A percentile compares a stretch with the other conserved stretches of the same genome.
phyloP scores from a whole-genome alignment of 352 stramenopile genomes.

The Halophytophthora polymorphica region DNA sequence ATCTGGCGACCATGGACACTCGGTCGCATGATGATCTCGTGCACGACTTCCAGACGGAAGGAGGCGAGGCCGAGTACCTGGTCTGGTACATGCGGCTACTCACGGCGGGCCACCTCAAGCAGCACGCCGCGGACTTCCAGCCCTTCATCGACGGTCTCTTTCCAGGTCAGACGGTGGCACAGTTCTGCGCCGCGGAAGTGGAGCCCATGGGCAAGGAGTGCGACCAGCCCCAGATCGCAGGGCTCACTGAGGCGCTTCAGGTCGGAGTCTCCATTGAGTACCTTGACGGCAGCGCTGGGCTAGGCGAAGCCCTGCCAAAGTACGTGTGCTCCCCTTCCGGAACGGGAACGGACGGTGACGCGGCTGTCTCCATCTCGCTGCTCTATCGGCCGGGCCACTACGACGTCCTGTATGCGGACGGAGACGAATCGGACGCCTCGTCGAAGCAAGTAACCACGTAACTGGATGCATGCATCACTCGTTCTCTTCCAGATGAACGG shows the following conservation, averaged over 20 bases:
- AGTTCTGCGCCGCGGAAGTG: conserved; percentile 86
- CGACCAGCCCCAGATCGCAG: conserved; percentile 90
- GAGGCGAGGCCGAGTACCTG: conserved; percentile 82
- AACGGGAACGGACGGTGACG: conserved; percentile 10
- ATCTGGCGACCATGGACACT: conserved; percentile 75
- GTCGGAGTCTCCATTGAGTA: conserved; percentile 92
- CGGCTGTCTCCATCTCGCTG: conserved; percentile 59
- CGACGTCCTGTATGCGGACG: conserved; percentile 93
- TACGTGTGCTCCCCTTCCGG: conserved; percentile 51
- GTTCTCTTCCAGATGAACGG: too few relatives aligned
- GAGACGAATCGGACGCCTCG: too few relatives aligned
- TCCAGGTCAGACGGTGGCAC: conserved; percentile 71
- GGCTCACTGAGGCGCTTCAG: conserved; percentile 89
- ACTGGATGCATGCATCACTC: too few relatives aligned
- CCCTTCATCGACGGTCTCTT: conserved; percentile 88
- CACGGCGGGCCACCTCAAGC: conserved; percentile 86
- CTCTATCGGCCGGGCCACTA: conserved; percentile 95
- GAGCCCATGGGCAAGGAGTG: conserved; percentile 94
- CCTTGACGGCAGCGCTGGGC: conserved; percentile 80
- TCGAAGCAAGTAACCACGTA: too few relatives aligned
- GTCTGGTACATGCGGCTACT: conserved; percentile 89
- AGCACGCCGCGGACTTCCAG: conserved; percentile 83
- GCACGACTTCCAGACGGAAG: conserved; percentile 83
- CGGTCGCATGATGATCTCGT: conserved; percentile 67
- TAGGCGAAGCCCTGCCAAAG: conserved; percentile 47